Conservation (phyloP, 306 rosid species). For the Fagus crenata region DNA sequence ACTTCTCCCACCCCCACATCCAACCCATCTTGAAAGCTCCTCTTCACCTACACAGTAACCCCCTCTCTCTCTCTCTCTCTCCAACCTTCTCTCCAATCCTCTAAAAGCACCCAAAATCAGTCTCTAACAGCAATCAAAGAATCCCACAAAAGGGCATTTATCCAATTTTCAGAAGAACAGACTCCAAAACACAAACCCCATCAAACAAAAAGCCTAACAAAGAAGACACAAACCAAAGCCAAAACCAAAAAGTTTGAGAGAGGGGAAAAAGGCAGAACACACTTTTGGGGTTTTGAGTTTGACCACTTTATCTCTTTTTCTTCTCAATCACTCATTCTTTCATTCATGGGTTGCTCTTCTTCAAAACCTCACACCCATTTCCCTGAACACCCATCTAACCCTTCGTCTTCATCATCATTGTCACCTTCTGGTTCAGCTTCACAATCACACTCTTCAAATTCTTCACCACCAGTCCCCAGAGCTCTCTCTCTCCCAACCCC, state of each 20-base stretch:
- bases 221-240: background rate
- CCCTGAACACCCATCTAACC: conserved; percentile 33
- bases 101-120: background rate
- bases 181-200: background rate
- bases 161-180: background rate
- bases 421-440: conserved; percentile 27
- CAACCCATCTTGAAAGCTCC: conserved; percentile 10
- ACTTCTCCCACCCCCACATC: conserved; percentile 11
- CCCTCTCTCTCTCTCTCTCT: background rate
- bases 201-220: background rate
- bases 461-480: conserved; percentile 50
- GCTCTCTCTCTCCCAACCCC: conserved; percentile 61
- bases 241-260: background rate
- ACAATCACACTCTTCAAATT: conserved; percentile 30
- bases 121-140: background rate
- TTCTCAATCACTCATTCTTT: conserved; percentile 34
- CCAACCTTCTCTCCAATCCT: background rate
- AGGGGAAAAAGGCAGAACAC: too few species aligned
- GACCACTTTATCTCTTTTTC: background rate
- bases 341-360: conserved; percentile 85
- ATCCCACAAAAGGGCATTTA: background rate
- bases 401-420: conserved; percentile 27
- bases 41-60: background rate
- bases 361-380: conserved; percentile 60
- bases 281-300: background rate